phyloP scores from a whole-genome alignment of 2,329 filamentous ascomycete species.

The Cryphonectria parasitica region DNA sequence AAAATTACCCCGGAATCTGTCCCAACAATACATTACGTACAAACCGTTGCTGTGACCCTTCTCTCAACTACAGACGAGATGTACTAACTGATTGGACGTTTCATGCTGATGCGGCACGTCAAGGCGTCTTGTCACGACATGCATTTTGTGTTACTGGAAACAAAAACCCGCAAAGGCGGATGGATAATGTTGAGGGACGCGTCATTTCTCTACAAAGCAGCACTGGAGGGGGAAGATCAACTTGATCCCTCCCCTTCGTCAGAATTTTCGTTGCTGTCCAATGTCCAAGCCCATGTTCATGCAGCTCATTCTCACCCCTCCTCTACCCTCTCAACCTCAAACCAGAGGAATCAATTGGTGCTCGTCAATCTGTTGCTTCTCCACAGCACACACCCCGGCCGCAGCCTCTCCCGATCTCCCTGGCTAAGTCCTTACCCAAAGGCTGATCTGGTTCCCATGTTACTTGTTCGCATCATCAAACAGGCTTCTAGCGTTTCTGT shows the following conservation, averaged over 20 bases:
- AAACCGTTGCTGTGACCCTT: neutral
- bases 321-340: neutral
- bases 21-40: conserved; percentile 1
- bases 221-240: neutral
- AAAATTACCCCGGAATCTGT: neutral
- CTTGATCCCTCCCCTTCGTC: neutral
- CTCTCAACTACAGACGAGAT: neutral
- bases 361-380: neutral
- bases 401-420: neutral
- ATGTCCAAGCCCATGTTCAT: neutral
- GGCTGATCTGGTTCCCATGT: neutral
- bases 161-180: too few relatives aligned
- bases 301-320: neutral
- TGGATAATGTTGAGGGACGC: neutral
- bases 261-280: neutral
- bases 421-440: neutral
- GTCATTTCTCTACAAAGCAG: neutral
- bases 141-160: neutral
- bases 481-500: conserved; percentile 23
- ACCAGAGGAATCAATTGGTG: neutral
- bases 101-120: neutral
- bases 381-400: neutral
- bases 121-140: neutral
- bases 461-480: neutral
- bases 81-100: neutral